Evolutionary conservation across 768 basidiomycete species (phyloP).

Genomic region (Naganishia vaughanmartiniae): DNA sequence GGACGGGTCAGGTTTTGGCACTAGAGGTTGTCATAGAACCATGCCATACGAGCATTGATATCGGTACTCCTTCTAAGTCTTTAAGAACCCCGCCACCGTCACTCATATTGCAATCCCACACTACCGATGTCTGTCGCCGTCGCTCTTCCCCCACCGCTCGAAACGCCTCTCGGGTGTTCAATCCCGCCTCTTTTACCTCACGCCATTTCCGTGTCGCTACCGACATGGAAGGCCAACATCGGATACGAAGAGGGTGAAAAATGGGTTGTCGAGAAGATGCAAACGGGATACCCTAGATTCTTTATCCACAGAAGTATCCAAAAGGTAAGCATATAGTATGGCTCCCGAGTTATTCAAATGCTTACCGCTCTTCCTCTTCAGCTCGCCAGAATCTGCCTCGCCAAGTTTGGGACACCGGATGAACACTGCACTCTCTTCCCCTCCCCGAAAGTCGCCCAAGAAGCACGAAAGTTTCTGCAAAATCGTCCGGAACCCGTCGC

Average conservation of each 20-base stretch:
- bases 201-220: slow-evolving; percentile 91
- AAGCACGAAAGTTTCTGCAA: slow-evolving; percentile 69
- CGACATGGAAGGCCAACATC: slow-evolving; percentile 86
- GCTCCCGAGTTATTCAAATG: background rate
- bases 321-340: slow-evolving; percentile 60
- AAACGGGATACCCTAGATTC: slow-evolving; percentile 89
- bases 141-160: slow-evolving; percentile 32
- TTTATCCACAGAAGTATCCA: slow-evolving; percentile 82
- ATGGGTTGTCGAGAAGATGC: slow-evolving; percentile 73
- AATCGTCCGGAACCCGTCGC: slow-evolving; percentile 56
- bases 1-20: background rate
- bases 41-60: background rate
- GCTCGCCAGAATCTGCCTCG: slow-evolving; percentile 74
- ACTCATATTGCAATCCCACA: background rate
- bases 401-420: slow-evolving; percentile 68
- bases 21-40: background rate
- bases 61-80: background rate
- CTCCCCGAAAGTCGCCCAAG: slow-evolving; percentile 67
- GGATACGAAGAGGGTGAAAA: slow-evolving; percentile 87
- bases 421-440: slow-evolving; percentile 80
- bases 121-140: slow-evolving; percentile 1
- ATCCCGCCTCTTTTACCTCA: slow-evolving; percentile 60
- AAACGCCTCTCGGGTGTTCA: slow-evolving; percentile 44
- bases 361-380: slow-evolving; percentile 48
- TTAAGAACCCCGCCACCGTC: too few relatives aligned